Conservation (phyloP, 805 yeast species). For the Yamadazyma sp. region DNA sequence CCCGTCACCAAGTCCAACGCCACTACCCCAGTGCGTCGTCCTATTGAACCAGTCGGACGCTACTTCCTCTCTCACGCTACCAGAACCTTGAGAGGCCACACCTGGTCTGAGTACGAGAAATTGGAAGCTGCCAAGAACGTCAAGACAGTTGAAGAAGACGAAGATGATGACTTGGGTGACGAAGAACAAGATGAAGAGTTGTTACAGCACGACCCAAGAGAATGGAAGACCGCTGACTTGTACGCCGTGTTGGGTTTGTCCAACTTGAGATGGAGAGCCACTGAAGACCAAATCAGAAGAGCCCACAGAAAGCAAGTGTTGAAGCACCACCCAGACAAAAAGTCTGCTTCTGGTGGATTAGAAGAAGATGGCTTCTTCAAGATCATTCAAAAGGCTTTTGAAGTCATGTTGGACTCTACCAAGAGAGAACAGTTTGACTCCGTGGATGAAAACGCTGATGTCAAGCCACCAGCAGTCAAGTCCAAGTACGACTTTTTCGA, state of each 20-base stretch:
- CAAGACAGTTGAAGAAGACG: slow-evolving; percentile 60
- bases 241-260: slow-evolving; percentile 95
- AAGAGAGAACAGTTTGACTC: slow-evolving; percentile 95
- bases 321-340: slow-evolving; percentile 98
- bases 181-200: slow-evolving; percentile 69
- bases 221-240: slow-evolving; percentile 96
- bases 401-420: slow-evolving; percentile 77
- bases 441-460: slow-evolving; percentile 87
- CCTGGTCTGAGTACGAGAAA: slow-evolving; percentile 97
- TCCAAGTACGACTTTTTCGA: slow-evolving; percentile 78
- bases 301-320: slow-evolving; percentile 97
- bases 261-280: slow-evolving; percentile 87
- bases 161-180: slow-evolving; percentile 67
- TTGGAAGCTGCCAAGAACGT: slow-evolving; percentile 90
- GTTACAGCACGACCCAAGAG: slow-evolving; percentile 91
- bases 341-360: slow-evolving; percentile 83
- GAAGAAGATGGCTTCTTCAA: slow-evolving; percentile 97
- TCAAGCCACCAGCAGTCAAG: slow-evolving; percentile 70
- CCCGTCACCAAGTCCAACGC: slow-evolving; percentile 47
- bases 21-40: slow-evolving; percentile 67
- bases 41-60: slow-evolving; percentile 96
- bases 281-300: slow-evolving; percentile 88
- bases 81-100: slow-evolving; percentile 92
- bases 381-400: slow-evolving; percentile 95
- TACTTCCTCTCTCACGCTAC: slow-evolving; percentile 95